These are phyloP conservation scores for Setaria italica DNA, from an alignment of 202 grass and related monocot genomes.

Conservation along the genomic window DNA sequence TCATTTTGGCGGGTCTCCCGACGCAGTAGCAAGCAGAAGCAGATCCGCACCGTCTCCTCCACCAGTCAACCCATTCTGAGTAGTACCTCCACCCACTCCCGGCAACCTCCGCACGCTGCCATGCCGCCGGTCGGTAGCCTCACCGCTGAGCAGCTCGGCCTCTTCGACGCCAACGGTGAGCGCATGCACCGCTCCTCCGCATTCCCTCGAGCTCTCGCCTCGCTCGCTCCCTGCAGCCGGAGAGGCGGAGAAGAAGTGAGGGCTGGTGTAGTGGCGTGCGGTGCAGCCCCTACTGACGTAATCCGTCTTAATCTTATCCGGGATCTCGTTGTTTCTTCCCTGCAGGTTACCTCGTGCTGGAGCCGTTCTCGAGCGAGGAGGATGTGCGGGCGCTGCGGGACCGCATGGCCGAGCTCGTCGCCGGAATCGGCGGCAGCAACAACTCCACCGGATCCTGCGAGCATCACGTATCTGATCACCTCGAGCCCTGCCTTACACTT, in stretches of 20 bases:
- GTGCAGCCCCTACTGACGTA: too few species aligned
- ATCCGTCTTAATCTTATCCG: background rate
- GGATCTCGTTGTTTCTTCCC: background rate
- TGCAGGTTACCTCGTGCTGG: conserved; percentile 77
- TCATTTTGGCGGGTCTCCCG: too few species aligned
- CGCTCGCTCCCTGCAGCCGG: background rate
- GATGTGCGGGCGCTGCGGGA: conserved; percentile 76
- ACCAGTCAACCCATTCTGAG: background rate
- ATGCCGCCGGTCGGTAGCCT: conserved; percentile 71
- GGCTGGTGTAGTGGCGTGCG: too few species aligned
- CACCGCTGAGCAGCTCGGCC: conserved; percentile 65
- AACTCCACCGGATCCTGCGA: background rate
- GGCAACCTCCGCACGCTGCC: background rate
- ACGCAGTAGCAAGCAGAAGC: background rate
- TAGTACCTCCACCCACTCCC: background rate
- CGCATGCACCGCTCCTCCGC: background rate
- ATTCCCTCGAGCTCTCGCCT: background rate
- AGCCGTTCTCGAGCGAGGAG: conserved; percentile 65
- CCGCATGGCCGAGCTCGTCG: conserved; percentile 72
- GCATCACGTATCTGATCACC: background rate
- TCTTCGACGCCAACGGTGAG: conserved; percentile 81
- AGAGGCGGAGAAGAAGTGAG: background rate
- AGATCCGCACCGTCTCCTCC: background rate
- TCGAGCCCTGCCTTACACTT: background rate
- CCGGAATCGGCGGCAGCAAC: conserved; percentile 58